Evolutionary conservation across 23 red algal species (phyloP).

Genomic region (Cyanidiococcus yangmingshanensis): DNA sequence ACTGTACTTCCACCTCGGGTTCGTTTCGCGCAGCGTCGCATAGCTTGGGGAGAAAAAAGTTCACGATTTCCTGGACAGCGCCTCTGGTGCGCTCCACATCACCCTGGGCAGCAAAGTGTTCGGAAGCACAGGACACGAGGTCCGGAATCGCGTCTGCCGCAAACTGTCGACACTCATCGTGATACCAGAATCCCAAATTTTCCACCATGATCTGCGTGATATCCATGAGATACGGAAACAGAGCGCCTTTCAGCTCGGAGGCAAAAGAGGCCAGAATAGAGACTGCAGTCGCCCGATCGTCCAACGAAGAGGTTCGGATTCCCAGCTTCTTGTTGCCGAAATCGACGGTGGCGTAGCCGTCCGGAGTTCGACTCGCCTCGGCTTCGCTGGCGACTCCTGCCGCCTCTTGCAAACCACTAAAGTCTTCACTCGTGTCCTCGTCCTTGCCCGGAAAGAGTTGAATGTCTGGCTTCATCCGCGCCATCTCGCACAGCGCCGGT

Average conservation of each 20-base stretch:
- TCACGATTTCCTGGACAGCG: constrained; percentile 25
- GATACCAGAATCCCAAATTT: constrained; percentile 83
- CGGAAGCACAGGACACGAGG: constrained; percentile 51
- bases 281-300: constrained; percentile 80
- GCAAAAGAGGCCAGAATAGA: constrained; percentile 88
- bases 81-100: constrained; percentile 25
- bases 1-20: constrained; percentile 77
- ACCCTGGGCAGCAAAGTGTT: constrained; percentile 34
- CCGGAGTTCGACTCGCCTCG: constrained; percentile 6
- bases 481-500: constrained; percentile 65
- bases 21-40: constrained; percentile 56
- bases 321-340: constrained; percentile 86
- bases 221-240: constrained; percentile 67
- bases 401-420: neutral
- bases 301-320: constrained; percentile 70
- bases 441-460: constrained; percentile 40
- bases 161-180: constrained; percentile 68
- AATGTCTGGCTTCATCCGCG: constrained; percentile 77
- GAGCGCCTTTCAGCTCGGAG: constrained; percentile 60
- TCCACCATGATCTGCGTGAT: constrained; percentile 77
- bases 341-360: constrained; percentile 62
- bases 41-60: constrained; percentile 55
- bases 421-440: constrained; percentile 26
- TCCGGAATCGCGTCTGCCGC: constrained; percentile 79
- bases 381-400: neutral